Evolutionary conservation across 2,329 filamentous ascomycete genomes (phyloP), one percentile per base, ranked within the genome.

Genomic region (Xenoacremonium recifei): DNA sequence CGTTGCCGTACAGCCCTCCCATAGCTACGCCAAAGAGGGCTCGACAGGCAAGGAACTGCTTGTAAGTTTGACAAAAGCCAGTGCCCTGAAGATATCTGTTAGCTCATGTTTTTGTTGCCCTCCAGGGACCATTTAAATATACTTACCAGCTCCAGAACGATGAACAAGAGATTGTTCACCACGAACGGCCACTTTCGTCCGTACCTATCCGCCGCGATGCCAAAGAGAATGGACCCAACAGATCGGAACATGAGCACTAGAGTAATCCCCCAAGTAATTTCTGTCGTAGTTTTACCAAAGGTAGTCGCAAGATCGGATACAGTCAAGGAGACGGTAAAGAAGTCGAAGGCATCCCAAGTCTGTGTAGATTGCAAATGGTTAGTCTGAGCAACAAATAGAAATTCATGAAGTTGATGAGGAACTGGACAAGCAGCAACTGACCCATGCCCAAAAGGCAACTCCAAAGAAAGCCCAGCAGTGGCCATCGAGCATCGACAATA

Each of bases 1-100:
- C 86, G 55, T 89, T 89, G 42, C 88, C 88, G 63, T 90, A 83
- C 2, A 91, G 53, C 51, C 87, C 88, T 29, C 88, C 88, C 87
- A 92, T 92, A 54, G 87, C 87, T 32, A 92, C 65, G 35, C 87
- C 88, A 57, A 91, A 92, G 3, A 92, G 69, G 31, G 83, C 81
- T 30, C 88, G 76, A 10, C 87, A 86, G 10, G 82, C 86, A 17
- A 93, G 70, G 58, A 92, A 92, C 51, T 87, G 79, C 36, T 71
- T 57, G 55, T 87, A 89, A 0, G 82, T 89, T 0, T 72, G 63
- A 48, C 77, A 78, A 60, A 87, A 89, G 43, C 85, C 85, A 27
- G 86, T 89, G 13, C 71, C 74, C 72, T 77, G 35, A 1, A 10
- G 17, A 5, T n/a, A n/a, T n/a, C n/a, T n/a, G n/a, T n/a, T n/a